Evolutionary conservation across 2,329 filamentous ascomycete species (phyloP).

Genomic region (Huntiella abstrusa): DNA sequence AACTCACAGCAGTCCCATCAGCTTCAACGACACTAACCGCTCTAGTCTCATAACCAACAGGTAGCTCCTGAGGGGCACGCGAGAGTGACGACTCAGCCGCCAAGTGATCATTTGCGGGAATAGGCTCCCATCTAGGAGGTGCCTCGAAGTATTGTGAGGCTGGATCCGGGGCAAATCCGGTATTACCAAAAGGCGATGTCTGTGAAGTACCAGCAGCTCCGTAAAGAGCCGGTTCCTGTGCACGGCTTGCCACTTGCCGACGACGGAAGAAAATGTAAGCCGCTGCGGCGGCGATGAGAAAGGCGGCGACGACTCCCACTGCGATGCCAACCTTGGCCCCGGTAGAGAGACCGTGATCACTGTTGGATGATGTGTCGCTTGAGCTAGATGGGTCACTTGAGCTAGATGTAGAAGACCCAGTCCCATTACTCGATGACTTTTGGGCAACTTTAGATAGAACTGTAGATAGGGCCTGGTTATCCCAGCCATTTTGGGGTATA

Average conservation of each 20-base stretch:
- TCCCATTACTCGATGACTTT: slow-evolving; percentile 33
- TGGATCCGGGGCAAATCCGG: no score
- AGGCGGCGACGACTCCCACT: slow-evolving; percentile 1
- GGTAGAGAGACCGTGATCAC: slow-evolving; percentile 14
- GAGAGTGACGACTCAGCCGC: no score
- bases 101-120: no score
- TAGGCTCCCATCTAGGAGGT: no score
- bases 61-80: no score
- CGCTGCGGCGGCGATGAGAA: slow-evolving; percentile 16
- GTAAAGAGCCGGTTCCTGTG: slow-evolving; percentile 1
- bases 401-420: slow-evolving; percentile 25
- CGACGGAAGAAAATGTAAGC: slow-evolving; percentile 18
- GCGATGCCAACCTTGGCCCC: slow-evolving; percentile 28
- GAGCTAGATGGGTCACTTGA: slow-evolving; percentile 19
- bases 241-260: slow-evolving; percentile 13
- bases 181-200: no score
- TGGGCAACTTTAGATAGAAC: no score
- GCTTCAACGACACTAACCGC: no score
- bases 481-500: slow-evolving; percentile 30
- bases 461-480: slow-evolving; percentile 26
- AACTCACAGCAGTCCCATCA: no score
- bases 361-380: not conserved
- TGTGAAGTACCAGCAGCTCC: no score
- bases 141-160: no score
- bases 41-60: no score